Conservation (phyloP, 73 alveolate species). For the Tetrahymena malaccensis region DNA sequence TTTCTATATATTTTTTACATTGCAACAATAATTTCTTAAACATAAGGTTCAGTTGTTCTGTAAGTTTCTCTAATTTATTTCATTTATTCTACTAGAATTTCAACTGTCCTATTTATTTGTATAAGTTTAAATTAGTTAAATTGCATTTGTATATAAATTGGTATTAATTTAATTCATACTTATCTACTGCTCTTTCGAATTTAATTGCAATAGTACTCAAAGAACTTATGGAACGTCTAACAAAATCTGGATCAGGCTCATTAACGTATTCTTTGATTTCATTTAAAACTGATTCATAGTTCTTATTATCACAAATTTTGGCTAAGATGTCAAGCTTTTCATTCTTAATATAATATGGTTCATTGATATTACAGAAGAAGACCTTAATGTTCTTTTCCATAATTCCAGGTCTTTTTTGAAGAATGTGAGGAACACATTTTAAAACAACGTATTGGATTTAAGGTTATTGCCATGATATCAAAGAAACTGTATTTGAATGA, state of each 20-base stretch:
- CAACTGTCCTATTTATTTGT: slow-evolving; percentile 47
- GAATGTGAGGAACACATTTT: slow-evolving; percentile 76
- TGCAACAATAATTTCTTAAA: slow-evolving; percentile 13
- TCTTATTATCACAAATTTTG: slow-evolving; percentile 73
- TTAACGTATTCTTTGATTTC: slow-evolving; percentile 79
- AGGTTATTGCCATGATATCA: slow-evolving; percentile 74
- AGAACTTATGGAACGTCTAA: slow-evolving; percentile 72
- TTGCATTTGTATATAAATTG: not conserved
- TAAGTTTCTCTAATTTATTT: slow-evolving; percentile 39
- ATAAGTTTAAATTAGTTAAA: slow-evolving; percentile 3
- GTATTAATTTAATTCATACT: slow-evolving; percentile 34
- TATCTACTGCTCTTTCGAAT: slow-evolving; percentile 75
- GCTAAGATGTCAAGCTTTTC: slow-evolving; percentile 88
- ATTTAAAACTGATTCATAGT: slow-evolving; percentile 66
- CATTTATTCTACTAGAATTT: slow-evolving; percentile 57
- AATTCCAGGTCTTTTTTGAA: slow-evolving; percentile 78
- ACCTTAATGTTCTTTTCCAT: slow-evolving; percentile 85
- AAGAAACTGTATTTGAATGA: slow-evolving; percentile 51
- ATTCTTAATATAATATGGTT: slow-evolving; percentile 84
- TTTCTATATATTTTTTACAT: slow-evolving; percentile 16
- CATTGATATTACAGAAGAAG: slow-evolving; percentile 85
- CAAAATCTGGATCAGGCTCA: slow-evolving; percentile 85
- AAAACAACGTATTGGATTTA: slow-evolving; percentile 81
- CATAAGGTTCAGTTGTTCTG: slow-evolving; percentile 6
- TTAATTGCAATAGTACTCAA: slow-evolving; percentile 84